Base-by-base conservation (phyloP, 441 rosid species). In the Mallotus repandus region DNA sequence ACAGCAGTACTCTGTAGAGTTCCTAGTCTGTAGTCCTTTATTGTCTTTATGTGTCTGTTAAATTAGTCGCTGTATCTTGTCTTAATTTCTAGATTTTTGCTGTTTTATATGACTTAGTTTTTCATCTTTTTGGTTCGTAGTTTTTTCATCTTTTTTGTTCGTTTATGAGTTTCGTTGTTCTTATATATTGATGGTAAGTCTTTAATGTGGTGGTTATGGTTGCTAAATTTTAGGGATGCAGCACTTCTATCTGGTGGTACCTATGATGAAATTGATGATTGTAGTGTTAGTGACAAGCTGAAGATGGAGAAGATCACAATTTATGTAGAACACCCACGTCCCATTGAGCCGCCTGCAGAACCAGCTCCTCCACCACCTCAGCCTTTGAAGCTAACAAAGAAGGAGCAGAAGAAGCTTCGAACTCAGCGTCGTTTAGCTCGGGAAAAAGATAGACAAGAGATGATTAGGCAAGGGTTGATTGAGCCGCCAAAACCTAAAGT, bases 351-450 rank as follows among this genome's bases (percentile, higher is more conserved):
- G 29, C 98, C 97, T 63, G 96, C 98, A 15, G 98, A 91, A 88
- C 82, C 94, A 78, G 89, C 96, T 41, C 93, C 96, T 75, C 99
- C 97, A 3, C 92, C 98, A 2, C 98, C 99, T 64, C 99, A 94
- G 56, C 97, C 98, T 25, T 84, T 94, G 73, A 92, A 94, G 82
- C 85, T 94, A 63, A 94, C 99, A 22, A 92, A 92, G 86, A 91
- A 84, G 83, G 99, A 94, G 79, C 97, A 88, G 84, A 94, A 94
- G 86, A 94, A 92, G 81, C 94, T 94, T 6, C 86, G 97, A 22
- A 94, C 99, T 13, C 99, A 92, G 78, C 86, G 97, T 70, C 98
- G 97, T 59, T 67, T 95, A 63, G 98, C 96, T 54, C 83, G 89
- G 79, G 99, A 93, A 77, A 91, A 91, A 74, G 98, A 93, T 69